Evolutionary conservation across 441 rosid genomes (phyloP), one percentile per base, ranked within the genome.

Genomic region (Erysimum pusillum): DNA sequence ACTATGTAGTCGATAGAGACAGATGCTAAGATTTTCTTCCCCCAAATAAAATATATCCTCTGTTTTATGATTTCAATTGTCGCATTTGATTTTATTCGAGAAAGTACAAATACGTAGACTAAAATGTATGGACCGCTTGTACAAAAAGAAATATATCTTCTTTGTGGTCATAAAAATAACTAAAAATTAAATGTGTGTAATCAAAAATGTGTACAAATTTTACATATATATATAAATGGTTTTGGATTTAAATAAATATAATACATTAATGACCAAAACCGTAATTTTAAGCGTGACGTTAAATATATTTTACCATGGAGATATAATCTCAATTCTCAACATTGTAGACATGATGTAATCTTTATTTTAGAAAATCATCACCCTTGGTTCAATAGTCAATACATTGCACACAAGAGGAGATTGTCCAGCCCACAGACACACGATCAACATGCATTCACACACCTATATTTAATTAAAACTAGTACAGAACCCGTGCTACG

Each of bases 361-460:
- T 38, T 71, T 64, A 48, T 64, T 48, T 64, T 25, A 25, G 71
- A 42, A 48, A 63, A 45, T 0, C 31, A 36, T 53, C 38, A 58
- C 36, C 65, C 28, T 42, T 38, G 18, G 51, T 54, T 76, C 66
- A 1, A 25, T 25, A 1, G 28, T 25, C 51, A 53, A 71, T 58
- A 20, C 76, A 77, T 46, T 48, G 57, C 44, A 64, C 73, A 39
- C 34, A 64, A 77, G 20, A 64, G 34, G n/a, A 71, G 56, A 38
- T 64, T 31, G 51, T 57, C 63, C 71, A 71, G 34, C 60, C 34
- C 45, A 39, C 60, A 41, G 17, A 59, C 61, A 32, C 62, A 41
- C 61, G 67, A 20, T 54, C 60, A 70, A 69, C 71, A 76, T 63
- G 71, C 60, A 54, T 13, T 25, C 58, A 18, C 56, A 48, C 41